Evolutionary conservation across 257 asterid genomes (phyloP).

Genomic region (Plantago ovata): DNA sequence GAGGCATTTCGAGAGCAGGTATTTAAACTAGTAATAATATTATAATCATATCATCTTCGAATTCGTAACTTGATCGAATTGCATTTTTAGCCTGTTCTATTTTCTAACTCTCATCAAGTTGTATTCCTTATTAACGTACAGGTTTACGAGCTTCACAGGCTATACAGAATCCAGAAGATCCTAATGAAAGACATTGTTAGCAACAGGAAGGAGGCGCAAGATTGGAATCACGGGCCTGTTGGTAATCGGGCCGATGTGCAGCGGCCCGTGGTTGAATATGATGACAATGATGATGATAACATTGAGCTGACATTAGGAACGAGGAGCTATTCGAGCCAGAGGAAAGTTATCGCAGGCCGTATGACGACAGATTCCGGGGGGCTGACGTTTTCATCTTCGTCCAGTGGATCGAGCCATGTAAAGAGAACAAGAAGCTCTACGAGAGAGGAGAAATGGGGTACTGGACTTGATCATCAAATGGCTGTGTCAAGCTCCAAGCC

Average conservation of each 20-base stretch:
- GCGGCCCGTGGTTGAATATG: conserved; percentile 28
- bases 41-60: too few relatives aligned
- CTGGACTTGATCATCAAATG: conserved; percentile 27
- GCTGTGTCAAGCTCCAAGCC: conserved; percentile 37
- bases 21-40: background rate
- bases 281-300: conserved; percentile 41
- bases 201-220: conserved; percentile 15
- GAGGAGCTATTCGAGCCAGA: conserved; percentile 29
- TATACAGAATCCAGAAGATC: conserved; percentile 67
- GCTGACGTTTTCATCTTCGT: conserved; percentile 63
- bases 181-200: conserved; percentile 55
- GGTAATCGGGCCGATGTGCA: conserved; percentile 26
- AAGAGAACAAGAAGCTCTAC: conserved; percentile 30
- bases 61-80: too few relatives aligned
- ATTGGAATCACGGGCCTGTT: conserved; percentile 16
- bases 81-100: too few relatives aligned
- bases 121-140: too few relatives aligned
- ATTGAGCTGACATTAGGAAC: conserved; percentile 89
- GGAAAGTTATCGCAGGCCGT: conserved; percentile 28
- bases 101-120: too few relatives aligned
- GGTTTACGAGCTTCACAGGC: conserved; percentile 89
- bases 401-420: conserved; percentile 45
- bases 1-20: conserved; percentile 91
- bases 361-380: conserved; percentile 47
- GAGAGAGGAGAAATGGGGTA: conserved; percentile 53